Percentiles rank a stretch among this genome's conserved stretches.
Evolutionary conservation across 1,284 basidiomycete species (phyloP).

Genomic region (Ustanciosporium gigantosporum): DNA sequence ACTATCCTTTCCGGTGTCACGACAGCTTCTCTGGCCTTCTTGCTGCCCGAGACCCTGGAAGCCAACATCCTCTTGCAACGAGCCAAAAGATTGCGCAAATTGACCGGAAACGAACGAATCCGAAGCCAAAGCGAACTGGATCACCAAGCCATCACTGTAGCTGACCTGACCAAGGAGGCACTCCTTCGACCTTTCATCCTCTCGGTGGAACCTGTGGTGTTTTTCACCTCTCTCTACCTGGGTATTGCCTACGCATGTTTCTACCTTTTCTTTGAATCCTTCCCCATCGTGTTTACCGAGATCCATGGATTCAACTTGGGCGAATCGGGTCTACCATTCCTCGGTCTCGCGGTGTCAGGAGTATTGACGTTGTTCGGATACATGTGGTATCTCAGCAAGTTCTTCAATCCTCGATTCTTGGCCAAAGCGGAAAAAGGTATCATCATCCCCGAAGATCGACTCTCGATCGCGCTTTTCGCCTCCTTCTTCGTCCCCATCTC

Average conservation of each 20-base stretch:
- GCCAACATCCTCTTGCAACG: slow-evolving; percentile 52
- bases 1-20: slow-evolving; percentile 45
- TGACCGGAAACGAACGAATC: slow-evolving; percentile 50
- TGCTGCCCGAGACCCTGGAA: slow-evolving; percentile 58
- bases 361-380: slow-evolving; percentile 20
- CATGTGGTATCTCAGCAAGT: slow-evolving; percentile 20
- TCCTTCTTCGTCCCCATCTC: slow-evolving; percentile 73
- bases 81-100: slow-evolving; percentile 51
- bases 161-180: slow-evolving; percentile 20
- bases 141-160: slow-evolving; percentile 5
- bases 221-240: slow-evolving; percentile 19
- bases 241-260: slow-evolving; percentile 16
- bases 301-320: slow-evolving; percentile 44
- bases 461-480: slow-evolving; percentile 66
- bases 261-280: slow-evolving; percentile 32
- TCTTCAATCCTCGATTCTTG: slow-evolving; percentile 34
- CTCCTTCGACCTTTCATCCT: slow-evolving; percentile 27
- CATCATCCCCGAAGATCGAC: slow-evolving; percentile 66
- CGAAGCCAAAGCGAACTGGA: slow-evolving; percentile 20
- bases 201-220: slow-evolving; percentile 27
- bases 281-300: slow-evolving; percentile 31
- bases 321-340: slow-evolving; percentile 31
- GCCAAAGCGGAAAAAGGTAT: slow-evolving; percentile 17
- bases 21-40: slow-evolving; percentile 46
- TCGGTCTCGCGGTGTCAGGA: slow-evolving; percentile 20